These are phyloP conservation scores for Bryoerythrophyllum caledonicum DNA, from an alignment of 225 moss, liverwort and hornwort genomes.

Conservation along the genomic window DNA sequence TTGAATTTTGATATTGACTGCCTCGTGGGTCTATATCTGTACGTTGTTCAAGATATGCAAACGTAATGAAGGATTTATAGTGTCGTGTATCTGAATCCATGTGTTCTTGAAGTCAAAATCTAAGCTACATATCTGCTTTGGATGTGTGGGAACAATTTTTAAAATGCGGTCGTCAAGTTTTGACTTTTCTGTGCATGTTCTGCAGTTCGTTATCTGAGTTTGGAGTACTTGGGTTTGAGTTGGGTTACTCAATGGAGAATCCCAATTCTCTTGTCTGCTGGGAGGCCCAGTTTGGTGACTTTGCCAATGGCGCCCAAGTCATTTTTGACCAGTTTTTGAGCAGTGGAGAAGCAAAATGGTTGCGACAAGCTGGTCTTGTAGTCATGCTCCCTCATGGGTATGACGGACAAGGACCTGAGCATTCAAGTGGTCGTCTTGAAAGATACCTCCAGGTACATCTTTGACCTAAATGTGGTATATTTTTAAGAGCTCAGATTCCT, in stretches of 20 bases:
- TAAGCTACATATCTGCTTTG: background rate
- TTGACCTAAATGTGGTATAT: background rate
- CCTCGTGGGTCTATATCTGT: background rate
- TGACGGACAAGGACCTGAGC: conserved; percentile 98
- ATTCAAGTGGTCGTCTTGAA: conserved; percentile 91
- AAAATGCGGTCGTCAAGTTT: background rate
- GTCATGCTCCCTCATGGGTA: conserved; percentile 95
- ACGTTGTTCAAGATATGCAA: conserved; percentile 4
- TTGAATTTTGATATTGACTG: conserved; percentile 8
- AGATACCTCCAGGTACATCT: conserved; percentile 82
- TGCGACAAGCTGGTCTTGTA: conserved; percentile 89
- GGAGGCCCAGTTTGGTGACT: conserved; percentile 99
- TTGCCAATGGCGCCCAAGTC: conserved; percentile 94
- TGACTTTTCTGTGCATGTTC: conserved; percentile 31
- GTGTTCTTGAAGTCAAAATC: background rate
- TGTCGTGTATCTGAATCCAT: background rate
- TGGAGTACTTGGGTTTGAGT: conserved; percentile 93
- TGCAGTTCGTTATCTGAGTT: conserved; percentile 97
- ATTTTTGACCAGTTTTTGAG: conserved; percentile 95
- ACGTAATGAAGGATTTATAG: background rate
- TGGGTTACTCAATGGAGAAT: conserved; percentile 98
- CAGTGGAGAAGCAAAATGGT: conserved; percentile 98
- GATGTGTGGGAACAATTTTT: background rate
- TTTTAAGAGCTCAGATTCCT: background rate
- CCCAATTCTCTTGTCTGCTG: conserved; percentile 90